phyloP scores from a whole-genome alignment of 441 rosid species.

The Populus hybrid region DNA sequence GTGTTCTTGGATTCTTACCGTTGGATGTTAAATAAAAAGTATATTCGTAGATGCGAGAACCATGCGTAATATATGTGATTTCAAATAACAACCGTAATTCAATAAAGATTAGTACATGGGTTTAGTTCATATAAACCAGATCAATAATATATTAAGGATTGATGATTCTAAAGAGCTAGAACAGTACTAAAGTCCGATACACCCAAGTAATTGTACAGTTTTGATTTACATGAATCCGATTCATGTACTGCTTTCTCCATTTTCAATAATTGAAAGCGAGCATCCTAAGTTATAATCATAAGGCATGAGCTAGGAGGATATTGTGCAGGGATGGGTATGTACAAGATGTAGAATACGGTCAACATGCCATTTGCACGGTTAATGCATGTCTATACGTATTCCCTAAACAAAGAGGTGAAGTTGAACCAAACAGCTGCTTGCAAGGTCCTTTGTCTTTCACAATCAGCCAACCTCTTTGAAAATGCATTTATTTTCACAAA shows the following conservation, averaged over 20 bases:
- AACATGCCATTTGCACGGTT: conserved; percentile 27
- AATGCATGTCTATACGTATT: conserved; percentile 20
- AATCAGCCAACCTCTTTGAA: conserved; percentile 28
- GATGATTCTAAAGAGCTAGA: not conserved
- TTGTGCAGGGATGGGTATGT: not conserved
- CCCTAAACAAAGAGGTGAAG: not conserved
- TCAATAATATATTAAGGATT: too few relatives aligned
- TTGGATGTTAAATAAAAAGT: not conserved
- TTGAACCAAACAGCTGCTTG: not conserved
- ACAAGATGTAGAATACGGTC: not conserved
- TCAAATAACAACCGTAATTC: not conserved
- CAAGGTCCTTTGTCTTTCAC: not conserved
- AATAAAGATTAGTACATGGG: too few relatives aligned
- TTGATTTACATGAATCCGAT: not conserved
- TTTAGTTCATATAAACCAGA: too few relatives aligned
- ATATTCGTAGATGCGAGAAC: not conserved
- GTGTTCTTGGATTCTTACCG: not conserved
- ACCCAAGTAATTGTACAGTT: not conserved
- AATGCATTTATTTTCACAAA: conserved; percentile 7
- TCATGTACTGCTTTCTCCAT: not conserved
- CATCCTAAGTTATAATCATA: not conserved
- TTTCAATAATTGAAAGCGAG: not conserved
- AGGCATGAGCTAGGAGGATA: not conserved
- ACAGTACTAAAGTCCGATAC: not conserved
- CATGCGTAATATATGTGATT: not conserved